Base-by-base conservation (phyloP, 2,329 filamentous ascomycete species). In the Ophiostoma tasmaniense region DNA sequence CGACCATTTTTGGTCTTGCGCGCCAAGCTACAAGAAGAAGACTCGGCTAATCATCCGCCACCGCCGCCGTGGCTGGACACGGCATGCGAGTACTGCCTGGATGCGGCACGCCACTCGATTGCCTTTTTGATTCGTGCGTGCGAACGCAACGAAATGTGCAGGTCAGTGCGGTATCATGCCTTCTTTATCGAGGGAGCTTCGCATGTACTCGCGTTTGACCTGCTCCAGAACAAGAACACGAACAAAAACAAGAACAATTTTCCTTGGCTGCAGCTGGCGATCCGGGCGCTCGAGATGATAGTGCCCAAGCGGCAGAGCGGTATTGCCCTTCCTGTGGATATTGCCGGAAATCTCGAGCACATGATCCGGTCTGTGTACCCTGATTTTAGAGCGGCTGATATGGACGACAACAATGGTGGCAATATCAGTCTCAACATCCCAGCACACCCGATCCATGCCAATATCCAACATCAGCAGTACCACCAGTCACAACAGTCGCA, bases 161-260 rank as follows among this genome's bases (percentile, higher is more conserved):
- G 67, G n/a, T 52, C 67, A 1, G 59, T 73, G 28, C 71, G 71
- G 2, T 72, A 73, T 33, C 67, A 70, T 22, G 70, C 66, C 28
- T 73, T 73, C 33, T 73, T 73, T 62, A 67, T 73, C 25, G 71
- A 72, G 20, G 72, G 72, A n/a, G 71, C 72, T 1, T 70, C 70
- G 30, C 67, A 70, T 17, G 71, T 69, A 1, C 62, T 73, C 17
- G 71, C 66, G 0, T 72, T 71, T 42, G 69, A 70, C 35, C 55
- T 72, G 2, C 66, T 72, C 4, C 71, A 73, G 37, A 64, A 68
- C 42, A 70, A 68, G 42, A 64, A 68, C 42, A 17, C 64, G 35
- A 39, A 39, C 37, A 39, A 39, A 39, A 39, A 39, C 67, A 66
- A 66, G 4, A 35, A 66, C 45, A 71, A 67, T 50, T 61, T 73